phyloP scores from a whole-genome alignment of 2,329 filamentous ascomycete species.

The Westerdykella sp. region DNA sequence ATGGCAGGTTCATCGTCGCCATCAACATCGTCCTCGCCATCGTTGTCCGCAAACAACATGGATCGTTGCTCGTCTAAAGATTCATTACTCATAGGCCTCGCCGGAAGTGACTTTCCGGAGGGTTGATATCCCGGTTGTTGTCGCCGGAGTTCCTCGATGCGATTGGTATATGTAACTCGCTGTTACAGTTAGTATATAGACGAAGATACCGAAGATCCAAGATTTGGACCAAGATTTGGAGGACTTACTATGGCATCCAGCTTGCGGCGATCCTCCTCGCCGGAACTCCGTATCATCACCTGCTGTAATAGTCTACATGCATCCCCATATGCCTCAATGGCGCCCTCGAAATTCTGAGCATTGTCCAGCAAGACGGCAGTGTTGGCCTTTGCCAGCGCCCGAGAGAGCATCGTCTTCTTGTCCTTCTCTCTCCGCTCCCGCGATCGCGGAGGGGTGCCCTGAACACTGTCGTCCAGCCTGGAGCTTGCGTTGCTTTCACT shows the following conservation, averaged over 20 bases:
- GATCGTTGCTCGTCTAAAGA: conserved; percentile 39
- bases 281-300: conserved; percentile 77
- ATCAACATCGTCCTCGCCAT: too few species aligned
- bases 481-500: conserved; percentile 30
- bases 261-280: conserved; percentile 81
- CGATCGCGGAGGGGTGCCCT: conserved; percentile 32
- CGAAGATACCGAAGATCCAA: not conserved
- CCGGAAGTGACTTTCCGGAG: conserved; percentile 69
- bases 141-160: conserved; percentile 78
- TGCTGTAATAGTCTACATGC: conserved; percentile 83
- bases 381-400: conserved; percentile 89
- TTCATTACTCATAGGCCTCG: conserved; percentile 58
- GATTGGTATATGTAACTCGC: conserved; percentile 83
- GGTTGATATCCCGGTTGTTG: conserved; percentile 53
- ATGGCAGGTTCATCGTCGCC: conserved; percentile 36
- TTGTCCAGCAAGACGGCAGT: conserved; percentile 94
- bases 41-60: conserved; percentile 30
- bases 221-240: not conserved
- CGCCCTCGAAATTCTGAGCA: conserved; percentile 88
- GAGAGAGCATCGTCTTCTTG: conserved; percentile 94
- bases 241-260: conserved; percentile 82
- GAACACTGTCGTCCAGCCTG: conserved; percentile 27
- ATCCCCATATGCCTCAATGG: conserved; percentile 83
- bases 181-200: conserved; percentile 34
- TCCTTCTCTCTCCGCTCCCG: conserved; percentile 44